Conservation (phyloP, 2,329 filamentous ascomycete species). For the Metarhizium guizhouense region DNA sequence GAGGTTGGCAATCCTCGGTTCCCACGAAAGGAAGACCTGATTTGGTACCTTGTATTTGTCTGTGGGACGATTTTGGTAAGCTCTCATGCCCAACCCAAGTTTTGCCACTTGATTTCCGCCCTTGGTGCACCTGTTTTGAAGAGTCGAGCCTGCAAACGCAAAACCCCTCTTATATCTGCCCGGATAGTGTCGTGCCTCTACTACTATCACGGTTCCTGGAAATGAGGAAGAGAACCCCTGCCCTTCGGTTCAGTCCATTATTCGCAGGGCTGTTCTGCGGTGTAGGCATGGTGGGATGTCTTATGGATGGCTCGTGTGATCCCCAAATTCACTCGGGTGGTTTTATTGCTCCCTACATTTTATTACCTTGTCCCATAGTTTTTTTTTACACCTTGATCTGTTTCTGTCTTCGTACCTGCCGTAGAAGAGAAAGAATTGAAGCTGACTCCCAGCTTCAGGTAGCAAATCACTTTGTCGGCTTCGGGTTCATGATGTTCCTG, state of each 20-base stretch:
- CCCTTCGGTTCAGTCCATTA: conserved; percentile 50
- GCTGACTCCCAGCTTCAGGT: conserved; percentile 15
- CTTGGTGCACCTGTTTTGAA: conserved; percentile 3
- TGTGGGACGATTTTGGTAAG: conserved; percentile 70
- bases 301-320: conserved; percentile 60
- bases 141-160: background rate
- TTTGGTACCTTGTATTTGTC: conserved; percentile 73
- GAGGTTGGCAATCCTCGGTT: conserved; percentile 68
- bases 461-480: conserved; percentile 23
- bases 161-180: conserved; percentile 62
- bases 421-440: background rate
- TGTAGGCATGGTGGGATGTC: conserved; percentile 69
- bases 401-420: background rate
- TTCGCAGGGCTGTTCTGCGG: conserved; percentile 61
- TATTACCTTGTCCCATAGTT: background rate
- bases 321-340: conserved; percentile 48
- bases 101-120: conserved; percentile 9
- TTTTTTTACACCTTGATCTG: background rate
- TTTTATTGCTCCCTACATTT: conserved; percentile 56
- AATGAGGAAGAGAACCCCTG: conserved; percentile 73
- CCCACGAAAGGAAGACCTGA: conserved; percentile 64
- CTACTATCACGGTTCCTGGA: conserved; percentile 80
- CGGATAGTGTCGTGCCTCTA: conserved; percentile 56
- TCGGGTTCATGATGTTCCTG: conserved; percentile 37
- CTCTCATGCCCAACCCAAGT: conserved; percentile 14